Evolutionary conservation across 345 rosid genomes (phyloP), one percentile per base, ranked within the genome.

Genomic region (Gossypium stocksii): DNA sequence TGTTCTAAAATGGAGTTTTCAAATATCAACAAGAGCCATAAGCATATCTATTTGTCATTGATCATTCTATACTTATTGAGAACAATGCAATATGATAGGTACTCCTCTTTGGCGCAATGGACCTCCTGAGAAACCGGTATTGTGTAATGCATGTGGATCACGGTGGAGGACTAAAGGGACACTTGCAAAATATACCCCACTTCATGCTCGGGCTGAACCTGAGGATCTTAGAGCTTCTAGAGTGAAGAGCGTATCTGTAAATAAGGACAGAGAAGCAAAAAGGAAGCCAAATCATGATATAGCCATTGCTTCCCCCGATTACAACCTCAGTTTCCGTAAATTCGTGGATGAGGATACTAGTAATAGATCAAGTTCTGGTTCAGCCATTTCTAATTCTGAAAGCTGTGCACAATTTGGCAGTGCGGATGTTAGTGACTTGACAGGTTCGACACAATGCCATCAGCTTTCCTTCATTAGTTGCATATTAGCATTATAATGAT

Each of bases 281-380:
- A 86, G 97, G 84, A 96, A 92, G 85, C 74, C 86, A 73, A 80
- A 84, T 77, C 76, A 84, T 76, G 97, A 87, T 59, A 77, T 66
- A 72, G 9, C 85, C 71, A 56, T 79, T 22, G 72, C 76, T 72
- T 87, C 43, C 41, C 71, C 82, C 22, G 91, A 93, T 70, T 84
- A 89, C 80, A 78, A 38, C 71, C 81, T 83, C 58, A 87, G 87
- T 72, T 85, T 83, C 23, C 87, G 78, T 51, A 91, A 86, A 81
- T 79, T 72, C 66, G 51, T 87, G 43, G 98, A 90, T 83, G 99
- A 96, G 78, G 95, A 93, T 82, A 75, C 83, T 41, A 93, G 97
- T 82, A 96, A 96, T 57, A 86, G 95, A 74, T 96, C 97, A 25
- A 93, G 99, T 83, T 96, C 98, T n/a, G 98, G 99, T 9, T 96